Evolutionary conservation across 306 rosid species (phyloP).

Genomic region (Vigna radiata): DNA sequence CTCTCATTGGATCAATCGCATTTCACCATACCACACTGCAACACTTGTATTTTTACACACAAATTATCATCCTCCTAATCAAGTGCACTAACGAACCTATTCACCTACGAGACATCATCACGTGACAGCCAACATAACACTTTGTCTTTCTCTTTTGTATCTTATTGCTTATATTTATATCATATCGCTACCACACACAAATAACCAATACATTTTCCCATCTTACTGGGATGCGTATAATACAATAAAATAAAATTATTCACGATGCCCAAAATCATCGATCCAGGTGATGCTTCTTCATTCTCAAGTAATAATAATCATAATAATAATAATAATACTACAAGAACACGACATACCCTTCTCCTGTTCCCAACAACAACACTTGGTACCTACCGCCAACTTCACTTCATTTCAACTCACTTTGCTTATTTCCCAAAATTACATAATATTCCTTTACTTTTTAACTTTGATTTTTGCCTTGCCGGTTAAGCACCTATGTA

Average conservation of each 20-base stretch:
- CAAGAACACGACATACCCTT: conserved; percentile 53
- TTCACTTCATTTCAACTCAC: conserved; percentile 52
- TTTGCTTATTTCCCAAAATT: conserved; percentile 64
- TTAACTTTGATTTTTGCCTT: conserved; percentile 44
- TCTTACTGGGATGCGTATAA: conserved; percentile 27
- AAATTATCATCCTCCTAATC: not conserved
- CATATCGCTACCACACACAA: conserved; percentile 30
- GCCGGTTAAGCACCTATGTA: conserved; percentile 38
- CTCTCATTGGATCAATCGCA: conserved; percentile 27
- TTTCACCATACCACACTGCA: conserved; percentile 42
- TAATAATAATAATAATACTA: conserved; percentile 53
- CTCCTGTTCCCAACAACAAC: conserved; percentile 42
- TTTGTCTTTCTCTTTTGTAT: conserved; percentile 31
- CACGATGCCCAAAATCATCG: conserved; percentile 55
- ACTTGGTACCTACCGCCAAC: conserved; percentile 48
- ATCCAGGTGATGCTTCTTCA: conserved; percentile 50
- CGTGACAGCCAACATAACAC: conserved; percentile 41
- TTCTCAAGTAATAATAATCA: conserved; percentile 59
- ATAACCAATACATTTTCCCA: conserved; percentile 36
- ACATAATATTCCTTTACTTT: conserved; percentile 53
- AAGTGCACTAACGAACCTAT: conserved; percentile 16
- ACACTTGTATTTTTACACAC: conserved; percentile 1
- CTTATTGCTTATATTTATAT: conserved; percentile 38
- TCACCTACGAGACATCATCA: conserved; percentile 42
- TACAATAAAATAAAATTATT: conserved; percentile 10